Conservation (phyloP, 768 basidiomycete genomes). For the Filobasidium wieringae region DNA sequence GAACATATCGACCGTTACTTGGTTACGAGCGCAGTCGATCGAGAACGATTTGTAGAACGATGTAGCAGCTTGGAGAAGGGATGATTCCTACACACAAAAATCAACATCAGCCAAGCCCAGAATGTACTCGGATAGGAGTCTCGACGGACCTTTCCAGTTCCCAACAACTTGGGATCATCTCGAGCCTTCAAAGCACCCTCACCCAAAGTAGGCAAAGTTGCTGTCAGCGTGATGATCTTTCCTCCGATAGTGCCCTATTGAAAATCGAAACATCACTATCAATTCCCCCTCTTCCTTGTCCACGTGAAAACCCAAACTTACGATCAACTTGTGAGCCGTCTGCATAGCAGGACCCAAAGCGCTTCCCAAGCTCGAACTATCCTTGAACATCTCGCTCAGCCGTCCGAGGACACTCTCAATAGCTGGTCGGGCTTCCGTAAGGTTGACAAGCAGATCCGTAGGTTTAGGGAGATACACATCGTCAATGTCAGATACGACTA, state of each 20-base stretch:
- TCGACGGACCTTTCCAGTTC: conserved; percentile 69
- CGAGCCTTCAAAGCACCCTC: conserved; percentile 86
- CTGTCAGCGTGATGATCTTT: conserved; percentile 77
- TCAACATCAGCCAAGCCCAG: neutral
- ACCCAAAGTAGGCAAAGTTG: conserved; percentile 75
- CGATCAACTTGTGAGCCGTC: conserved; percentile 91
- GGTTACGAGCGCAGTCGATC: conserved; percentile 92
- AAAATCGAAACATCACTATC: conserved; percentile 1
- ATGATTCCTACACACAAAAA: conserved; percentile 56
- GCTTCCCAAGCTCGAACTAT: conserved; percentile 83
- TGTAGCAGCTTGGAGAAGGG: conserved; percentile 79
- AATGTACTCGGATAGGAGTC: neutral
- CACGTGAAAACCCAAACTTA: conserved; percentile 32
- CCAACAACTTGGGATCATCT: conserved; percentile 90
- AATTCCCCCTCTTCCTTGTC: neutral
- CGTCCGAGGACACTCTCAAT: conserved; percentile 70
- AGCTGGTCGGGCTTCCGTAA: conserved; percentile 66
- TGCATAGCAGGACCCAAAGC: conserved; percentile 90
- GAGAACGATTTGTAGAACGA: conserved; percentile 98
- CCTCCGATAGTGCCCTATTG: conserved; percentile 80
- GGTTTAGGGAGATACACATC: conserved; percentile 98
- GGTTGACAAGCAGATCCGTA: conserved; percentile 86
- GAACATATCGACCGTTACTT: conserved; percentile 99
- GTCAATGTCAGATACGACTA: conserved; percentile 91
- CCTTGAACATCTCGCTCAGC: conserved; percentile 94